phyloP scores from a whole-genome alignment of 441 rosid genomes.

The Erodium moschatum region DNA sequence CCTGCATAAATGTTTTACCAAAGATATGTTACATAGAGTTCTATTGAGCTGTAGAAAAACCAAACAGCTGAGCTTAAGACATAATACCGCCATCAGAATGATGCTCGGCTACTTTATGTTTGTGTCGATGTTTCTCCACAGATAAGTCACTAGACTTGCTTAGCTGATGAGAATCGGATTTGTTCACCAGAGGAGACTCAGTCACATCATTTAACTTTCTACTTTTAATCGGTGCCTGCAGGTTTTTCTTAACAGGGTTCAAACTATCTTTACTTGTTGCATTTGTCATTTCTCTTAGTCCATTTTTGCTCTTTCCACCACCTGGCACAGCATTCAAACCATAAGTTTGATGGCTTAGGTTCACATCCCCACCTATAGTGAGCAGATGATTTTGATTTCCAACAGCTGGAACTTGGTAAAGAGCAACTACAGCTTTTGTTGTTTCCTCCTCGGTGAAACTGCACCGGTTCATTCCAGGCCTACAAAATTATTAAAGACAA shows the following conservation, averaged over 20 bases:
- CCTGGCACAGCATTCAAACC: conserved; percentile 22
- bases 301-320: conserved; percentile 37
- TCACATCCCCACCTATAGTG: conserved; percentile 29
- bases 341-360: conserved; percentile 23
- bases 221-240: conserved; percentile 24
- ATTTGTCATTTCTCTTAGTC: conserved; percentile 28
- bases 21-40: conserved; percentile 21
- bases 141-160: conserved; percentile 34
- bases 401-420: conserved; percentile 39
- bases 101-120: conserved; percentile 42
- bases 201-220: conserved; percentile 35
- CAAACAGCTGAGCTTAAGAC: conserved; percentile 19
- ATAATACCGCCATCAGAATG: conserved; percentile 62
- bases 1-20: conserved; percentile 36
- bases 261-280: conserved; percentile 33
- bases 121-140: conserved; percentile 41
- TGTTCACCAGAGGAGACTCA: conserved; percentile 33
- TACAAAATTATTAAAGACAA: conserved; percentile 1
- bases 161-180: conserved; percentile 28
- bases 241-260: conserved; percentile 35
- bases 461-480: conserved; percentile 50
- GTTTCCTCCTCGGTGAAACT: conserved; percentile 69
- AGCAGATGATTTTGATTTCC: conserved; percentile 38
- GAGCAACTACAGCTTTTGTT: conserved; percentile 45
- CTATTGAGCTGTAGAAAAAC: background rate